Percentiles rank a stretch among this genome's conserved stretches.
These are phyloP conservation scores for Adansonia rubrostipa DNA, from an alignment of 441 rosid genomes.

Conservation along the genomic window DNA sequence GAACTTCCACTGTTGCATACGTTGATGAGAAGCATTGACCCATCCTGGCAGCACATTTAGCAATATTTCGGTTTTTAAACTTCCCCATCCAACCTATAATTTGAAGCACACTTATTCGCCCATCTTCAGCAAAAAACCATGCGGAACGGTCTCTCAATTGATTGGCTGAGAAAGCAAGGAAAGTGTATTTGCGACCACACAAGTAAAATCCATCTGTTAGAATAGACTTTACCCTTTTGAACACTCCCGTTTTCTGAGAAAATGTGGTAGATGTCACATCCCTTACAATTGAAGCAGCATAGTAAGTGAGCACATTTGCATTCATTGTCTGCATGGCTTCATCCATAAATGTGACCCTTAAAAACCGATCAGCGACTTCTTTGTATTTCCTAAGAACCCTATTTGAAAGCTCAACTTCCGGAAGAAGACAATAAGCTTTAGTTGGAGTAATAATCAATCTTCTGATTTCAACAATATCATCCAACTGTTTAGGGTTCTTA, in stretches of 20 bases:
- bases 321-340: conserved; percentile 80
- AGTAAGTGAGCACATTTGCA: conserved; percentile 59
- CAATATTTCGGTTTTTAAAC: conserved; percentile 62
- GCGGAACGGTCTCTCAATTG: conserved; percentile 92
- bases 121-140: conserved; percentile 87
- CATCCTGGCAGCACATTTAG: conserved; percentile 97
- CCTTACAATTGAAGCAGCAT: conserved; percentile 68
- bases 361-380: conserved; percentile 63
- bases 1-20: conserved; percentile 80
- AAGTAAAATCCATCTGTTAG: conserved; percentile 71
- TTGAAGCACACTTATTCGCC: conserved; percentile 42
- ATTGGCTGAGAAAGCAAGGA: conserved; percentile 91
- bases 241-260: conserved; percentile 69
- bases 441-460: conserved; percentile 85
- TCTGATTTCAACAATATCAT: conserved; percentile 67
- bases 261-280: conserved; percentile 49
- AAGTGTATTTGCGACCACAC: conserved; percentile 77
- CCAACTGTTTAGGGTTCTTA: conserved; percentile 46
- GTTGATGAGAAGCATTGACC: conserved; percentile 96
- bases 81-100: conserved; percentile 87
- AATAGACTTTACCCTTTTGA: conserved; percentile 68
- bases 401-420: conserved; percentile 88
- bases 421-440: conserved; percentile 82
- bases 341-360: conserved; percentile 90
- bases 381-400: conserved; percentile 79